A percentile compares a stretch with the other conserved stretches of the same genome.
These are phyloP conservation scores for Exophiala sp. DNA, from an alignment of 2,329 filamentous ascomycete species.

Conservation along the genomic window DNA sequence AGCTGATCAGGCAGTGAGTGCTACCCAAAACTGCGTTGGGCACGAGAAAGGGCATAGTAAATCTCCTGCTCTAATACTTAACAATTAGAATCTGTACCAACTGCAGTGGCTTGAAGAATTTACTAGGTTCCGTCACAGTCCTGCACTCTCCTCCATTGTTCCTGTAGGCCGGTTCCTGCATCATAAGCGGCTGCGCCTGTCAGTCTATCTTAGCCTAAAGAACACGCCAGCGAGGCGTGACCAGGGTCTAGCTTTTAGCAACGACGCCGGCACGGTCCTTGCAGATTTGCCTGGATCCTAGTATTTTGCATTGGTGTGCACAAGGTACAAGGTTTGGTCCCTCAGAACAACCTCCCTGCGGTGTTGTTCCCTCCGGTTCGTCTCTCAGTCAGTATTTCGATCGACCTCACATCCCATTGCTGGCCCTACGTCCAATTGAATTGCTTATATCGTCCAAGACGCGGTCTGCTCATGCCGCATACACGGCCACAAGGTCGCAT, in stretches of 20 bases:
- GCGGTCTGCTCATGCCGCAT: conserved; percentile 8
- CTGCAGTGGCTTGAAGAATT: too few species aligned
- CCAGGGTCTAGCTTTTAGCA: conserved; percentile 14
- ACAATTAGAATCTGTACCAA: too few species aligned
- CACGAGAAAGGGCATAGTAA: too few species aligned
- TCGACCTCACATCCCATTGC: conserved; percentile 15
- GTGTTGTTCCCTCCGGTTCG: conserved; percentile 12
- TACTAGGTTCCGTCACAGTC: not conserved
- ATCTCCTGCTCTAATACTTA: too few species aligned
- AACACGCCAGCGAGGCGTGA: conserved; percentile 1
- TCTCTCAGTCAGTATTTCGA: conserved; percentile 14
- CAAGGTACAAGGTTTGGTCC: not conserved
- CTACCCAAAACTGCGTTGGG: too few species aligned
- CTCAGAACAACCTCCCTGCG: conserved; percentile 3
- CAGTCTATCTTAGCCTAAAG: conserved; percentile 10
- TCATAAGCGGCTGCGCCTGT: conserved; percentile 11
- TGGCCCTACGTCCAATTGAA: conserved; percentile 16
- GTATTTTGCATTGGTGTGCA: conserved; percentile 7
- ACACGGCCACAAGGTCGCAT: conserved; percentile 16
- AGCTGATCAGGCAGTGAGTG: too few species aligned
- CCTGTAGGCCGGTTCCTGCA: conserved; percentile 13
- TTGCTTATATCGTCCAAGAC: conserved; percentile 9
- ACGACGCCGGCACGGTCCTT: conserved; percentile 20
- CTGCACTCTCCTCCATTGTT: not conserved
- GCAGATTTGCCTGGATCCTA: not conserved